A percentile compares a stretch with the other conserved stretches of the same genome.
Conservation (phyloP, 2,329 filamentous ascomycete genomes). For the Trichoderma citrinoviride region DNA sequence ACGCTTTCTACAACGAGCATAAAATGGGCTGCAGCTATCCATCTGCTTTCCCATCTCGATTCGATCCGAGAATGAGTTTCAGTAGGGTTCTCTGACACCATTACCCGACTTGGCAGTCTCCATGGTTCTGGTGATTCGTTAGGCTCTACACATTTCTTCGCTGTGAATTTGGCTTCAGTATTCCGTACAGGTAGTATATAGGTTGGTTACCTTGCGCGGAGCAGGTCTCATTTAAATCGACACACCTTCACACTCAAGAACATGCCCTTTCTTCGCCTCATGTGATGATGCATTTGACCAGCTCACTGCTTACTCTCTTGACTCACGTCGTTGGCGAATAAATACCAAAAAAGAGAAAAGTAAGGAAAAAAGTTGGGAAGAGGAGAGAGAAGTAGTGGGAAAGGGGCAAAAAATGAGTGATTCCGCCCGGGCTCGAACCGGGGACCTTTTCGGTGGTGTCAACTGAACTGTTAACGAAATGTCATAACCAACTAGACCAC, state of each 20-base stretch:
- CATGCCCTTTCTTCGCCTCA: too few relatives aligned
- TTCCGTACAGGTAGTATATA: not conserved
- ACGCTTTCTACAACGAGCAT: constrained; percentile 44
- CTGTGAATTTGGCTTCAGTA: too few relatives aligned
- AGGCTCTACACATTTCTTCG: constrained; percentile 55
- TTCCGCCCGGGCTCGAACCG: constrained; percentile 42
- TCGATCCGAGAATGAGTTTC: constrained; percentile 54
- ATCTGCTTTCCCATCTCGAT: constrained; percentile 54
- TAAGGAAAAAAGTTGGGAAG: not conserved
- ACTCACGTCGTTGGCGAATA: too few relatives aligned
- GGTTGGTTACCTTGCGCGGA: too few relatives aligned
- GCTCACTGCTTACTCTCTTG: too few relatives aligned
- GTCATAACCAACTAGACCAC: constrained; percentile 43
- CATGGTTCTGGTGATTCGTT: constrained; percentile 60
- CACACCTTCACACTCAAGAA: too few relatives aligned
- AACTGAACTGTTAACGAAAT: constrained; percentile 36
- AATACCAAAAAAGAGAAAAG: not conserved
- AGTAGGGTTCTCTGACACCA: constrained; percentile 61
- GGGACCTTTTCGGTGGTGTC: constrained; percentile 39
- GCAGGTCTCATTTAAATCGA: too few relatives aligned
- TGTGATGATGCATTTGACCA: too few relatives aligned
- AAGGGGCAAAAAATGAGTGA: constrained; percentile 28
- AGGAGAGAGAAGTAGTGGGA: not conserved
- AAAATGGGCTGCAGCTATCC: constrained; percentile 50
- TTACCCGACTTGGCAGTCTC: constrained; percentile 32